Conservation (phyloP, 768 basidiomycete species). For the Russula ochroleuca region DNA sequence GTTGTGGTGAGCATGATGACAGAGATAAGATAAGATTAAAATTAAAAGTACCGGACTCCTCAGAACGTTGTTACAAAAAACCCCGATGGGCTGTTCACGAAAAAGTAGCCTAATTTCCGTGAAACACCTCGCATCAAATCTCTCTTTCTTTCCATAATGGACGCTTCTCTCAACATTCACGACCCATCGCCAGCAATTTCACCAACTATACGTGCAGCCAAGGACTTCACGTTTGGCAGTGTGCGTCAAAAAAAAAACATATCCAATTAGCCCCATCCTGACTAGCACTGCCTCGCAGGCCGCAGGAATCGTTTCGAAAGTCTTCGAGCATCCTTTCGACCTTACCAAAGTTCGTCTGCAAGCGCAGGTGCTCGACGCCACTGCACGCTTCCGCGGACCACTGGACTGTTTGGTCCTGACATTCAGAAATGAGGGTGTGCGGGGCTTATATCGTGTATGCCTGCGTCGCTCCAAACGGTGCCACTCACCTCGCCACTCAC, state of each 20-base stretch:
- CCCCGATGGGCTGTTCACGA: constrained; percentile 5
- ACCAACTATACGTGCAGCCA: constrained; percentile 30
- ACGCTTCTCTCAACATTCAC: constrained; percentile 23
- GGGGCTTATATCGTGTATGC: constrained; percentile 83
- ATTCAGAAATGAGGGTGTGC: constrained; percentile 72
- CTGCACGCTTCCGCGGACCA: constrained; percentile 75
- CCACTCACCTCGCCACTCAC: neutral
- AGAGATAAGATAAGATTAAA: constrained; percentile 15
- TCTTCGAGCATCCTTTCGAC: constrained; percentile 94
- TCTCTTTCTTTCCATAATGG: constrained; percentile 22
- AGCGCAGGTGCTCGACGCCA: constrained; percentile 74
- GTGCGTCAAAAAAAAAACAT: constrained; percentile 20
- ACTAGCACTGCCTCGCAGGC: constrained; percentile 41
- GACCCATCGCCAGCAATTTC: constrained; percentile 13
- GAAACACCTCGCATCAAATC: neutral
- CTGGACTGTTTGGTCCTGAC: constrained; percentile 84
- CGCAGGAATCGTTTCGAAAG: constrained; percentile 83
- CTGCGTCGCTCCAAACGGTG: too few species aligned
- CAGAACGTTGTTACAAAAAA: neutral
- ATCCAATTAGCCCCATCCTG: neutral
- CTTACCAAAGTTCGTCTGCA: constrained; percentile 93
- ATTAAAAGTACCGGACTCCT: neutral
- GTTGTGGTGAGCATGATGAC: neutral
- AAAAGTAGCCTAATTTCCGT: neutral
- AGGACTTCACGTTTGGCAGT: constrained; percentile 33